These are phyloP conservation scores for Suillus decipiens DNA, from an alignment of 768 basidiomycete species.

Conservation along the genomic window DNA sequence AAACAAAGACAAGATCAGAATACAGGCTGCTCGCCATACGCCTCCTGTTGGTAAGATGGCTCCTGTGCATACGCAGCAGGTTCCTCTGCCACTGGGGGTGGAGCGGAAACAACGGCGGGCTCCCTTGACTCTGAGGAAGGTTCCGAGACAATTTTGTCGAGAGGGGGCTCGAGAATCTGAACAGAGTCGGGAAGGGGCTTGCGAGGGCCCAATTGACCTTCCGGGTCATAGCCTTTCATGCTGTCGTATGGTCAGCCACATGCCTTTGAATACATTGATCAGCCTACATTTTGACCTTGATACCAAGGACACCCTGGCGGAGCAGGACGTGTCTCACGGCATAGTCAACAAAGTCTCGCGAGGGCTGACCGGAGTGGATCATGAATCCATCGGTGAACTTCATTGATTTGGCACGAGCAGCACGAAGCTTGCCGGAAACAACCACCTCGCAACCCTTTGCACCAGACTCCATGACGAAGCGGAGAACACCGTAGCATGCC, in stretches of 20 bases:
- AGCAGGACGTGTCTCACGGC: conserved; percentile 98
- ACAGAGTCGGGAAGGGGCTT: conserved; percentile 97
- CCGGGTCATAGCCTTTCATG: conserved; percentile 97
- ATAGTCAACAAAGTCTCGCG: conserved; percentile 93
- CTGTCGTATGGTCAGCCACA: conserved; percentile 41
- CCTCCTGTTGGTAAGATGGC: conserved; percentile 43
- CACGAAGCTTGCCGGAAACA: conserved; percentile 99
- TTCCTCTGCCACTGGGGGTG: conserved; percentile 56
- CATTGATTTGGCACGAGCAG: conserved; percentile 99
- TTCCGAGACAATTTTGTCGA: conserved; percentile 88
- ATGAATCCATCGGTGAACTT: conserved; percentile 99
- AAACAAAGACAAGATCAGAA: conserved; percentile 48
- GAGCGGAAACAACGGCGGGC: conserved; percentile 50
- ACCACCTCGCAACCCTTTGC: conserved; percentile 99
- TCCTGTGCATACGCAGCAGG: conserved; percentile 33
- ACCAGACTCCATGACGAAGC: conserved; percentile 99
- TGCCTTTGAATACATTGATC: not conserved
- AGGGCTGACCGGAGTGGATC: conserved; percentile 99
- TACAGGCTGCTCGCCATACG: conserved; percentile 49
- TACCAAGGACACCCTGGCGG: conserved; percentile 97
- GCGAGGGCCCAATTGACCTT: conserved; percentile 84
- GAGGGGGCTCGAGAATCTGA: conserved; percentile 82
- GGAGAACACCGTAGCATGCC: conserved; percentile 99
- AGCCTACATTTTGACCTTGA: conserved; percentile 98
- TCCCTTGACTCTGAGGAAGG: conserved; percentile 91